These are phyloP conservation scores for Kodamaea kakaduensis DNA, from an alignment of 805 yeast genomes.

Conservation along the genomic window DNA sequence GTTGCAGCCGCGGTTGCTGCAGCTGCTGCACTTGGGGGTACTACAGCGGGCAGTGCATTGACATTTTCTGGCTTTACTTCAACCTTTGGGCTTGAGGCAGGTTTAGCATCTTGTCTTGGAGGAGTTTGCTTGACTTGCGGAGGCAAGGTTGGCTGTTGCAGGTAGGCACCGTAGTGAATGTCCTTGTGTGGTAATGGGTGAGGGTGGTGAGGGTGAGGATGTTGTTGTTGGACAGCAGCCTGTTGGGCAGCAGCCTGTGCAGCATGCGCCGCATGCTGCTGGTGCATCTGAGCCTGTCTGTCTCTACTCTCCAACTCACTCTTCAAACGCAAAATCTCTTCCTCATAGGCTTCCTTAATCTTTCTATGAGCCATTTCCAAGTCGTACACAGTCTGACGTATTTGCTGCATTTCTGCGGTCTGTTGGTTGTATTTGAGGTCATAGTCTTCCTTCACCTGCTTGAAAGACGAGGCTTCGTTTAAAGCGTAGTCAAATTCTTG, in stretches of 20 bases:
- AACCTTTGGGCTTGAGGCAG: constrained; percentile 10
- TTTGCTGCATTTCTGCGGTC: constrained; percentile 88
- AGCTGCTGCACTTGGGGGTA: constrained; percentile 13
- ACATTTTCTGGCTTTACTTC: constrained; percentile 16
- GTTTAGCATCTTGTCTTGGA: constrained; percentile 12
- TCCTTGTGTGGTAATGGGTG: constrained; percentile 13
- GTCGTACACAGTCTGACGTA: constrained; percentile 90
- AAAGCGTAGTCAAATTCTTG: constrained; percentile 84
- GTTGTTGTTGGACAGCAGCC: constrained; percentile 19
- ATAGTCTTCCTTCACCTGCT: constrained; percentile 88
- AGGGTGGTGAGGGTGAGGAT: constrained; percentile 14
- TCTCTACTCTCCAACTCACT: constrained; percentile 81
- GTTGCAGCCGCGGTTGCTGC: constrained; percentile 12
- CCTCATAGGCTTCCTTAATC: constrained; percentile 94
- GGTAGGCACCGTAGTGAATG: constrained; percentile 14
- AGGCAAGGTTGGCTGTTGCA: constrained; percentile 13
- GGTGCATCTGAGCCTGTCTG: constrained; percentile 44
- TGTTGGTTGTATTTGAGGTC: constrained; percentile 90
- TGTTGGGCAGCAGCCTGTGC: constrained; percentile 30
- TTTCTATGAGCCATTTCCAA: constrained; percentile 91
- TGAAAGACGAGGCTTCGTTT: constrained; percentile 78
- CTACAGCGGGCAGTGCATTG: constrained; percentile 13
- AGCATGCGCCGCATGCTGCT: constrained; percentile 39
- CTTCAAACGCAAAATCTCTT: constrained; percentile 81
- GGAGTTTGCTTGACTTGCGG: constrained; percentile 16